These are phyloP conservation scores for Cyberlindnera meyerae DNA, from an alignment of 805 yeast genomes.

Conservation along the genomic window DNA sequence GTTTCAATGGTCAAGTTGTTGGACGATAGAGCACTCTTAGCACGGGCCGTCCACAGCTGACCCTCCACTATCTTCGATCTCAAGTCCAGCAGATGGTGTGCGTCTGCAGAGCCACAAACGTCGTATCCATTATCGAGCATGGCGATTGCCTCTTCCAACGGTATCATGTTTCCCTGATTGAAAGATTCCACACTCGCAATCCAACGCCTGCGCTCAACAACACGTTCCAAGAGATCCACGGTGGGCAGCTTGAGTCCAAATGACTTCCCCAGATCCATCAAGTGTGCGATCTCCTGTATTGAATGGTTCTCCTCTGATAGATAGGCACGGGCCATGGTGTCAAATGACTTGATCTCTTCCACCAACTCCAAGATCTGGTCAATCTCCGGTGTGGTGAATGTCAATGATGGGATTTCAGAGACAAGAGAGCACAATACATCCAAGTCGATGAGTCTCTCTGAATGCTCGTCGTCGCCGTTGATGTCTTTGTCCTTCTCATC, in stretches of 20 bases:
- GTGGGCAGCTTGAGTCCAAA: conserved; percentile 56
- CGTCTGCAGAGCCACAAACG: conserved; percentile 23
- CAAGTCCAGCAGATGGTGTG: conserved; percentile 10
- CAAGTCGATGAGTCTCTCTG: conserved; percentile 12
- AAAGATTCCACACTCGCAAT: conserved; percentile 25
- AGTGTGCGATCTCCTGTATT: conserved; percentile 43
- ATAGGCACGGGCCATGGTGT: conserved; percentile 39
- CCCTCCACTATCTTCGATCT: conserved; percentile 14
- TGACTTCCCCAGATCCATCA: conserved; percentile 53
- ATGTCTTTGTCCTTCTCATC: conserved; percentile 7
- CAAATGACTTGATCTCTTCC: conserved; percentile 47
- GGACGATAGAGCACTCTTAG: conserved; percentile 5
- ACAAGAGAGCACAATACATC: conserved; percentile 29
- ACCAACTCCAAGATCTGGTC: conserved; percentile 52
- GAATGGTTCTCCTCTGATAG: conserved; percentile 28
- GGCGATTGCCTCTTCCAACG: conserved; percentile 19
- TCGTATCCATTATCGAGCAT: conserved; percentile 25
- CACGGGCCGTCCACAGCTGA: conserved; percentile 11
- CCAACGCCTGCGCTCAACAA: conserved; percentile 38
- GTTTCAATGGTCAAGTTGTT: conserved; percentile 7
- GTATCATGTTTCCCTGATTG: conserved; percentile 10
- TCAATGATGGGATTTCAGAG: conserved; percentile 42
- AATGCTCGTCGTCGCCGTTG: conserved; percentile 2
- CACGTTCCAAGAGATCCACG: conserved; percentile 34
- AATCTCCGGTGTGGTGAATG: conserved; percentile 53